A percentile compares a stretch with the other conserved stretches of the same genome.
These are phyloP conservation scores for Straminergon stramineum DNA, from an alignment of 225 moss, liverwort and hornwort species.

Conservation along the genomic window DNA sequence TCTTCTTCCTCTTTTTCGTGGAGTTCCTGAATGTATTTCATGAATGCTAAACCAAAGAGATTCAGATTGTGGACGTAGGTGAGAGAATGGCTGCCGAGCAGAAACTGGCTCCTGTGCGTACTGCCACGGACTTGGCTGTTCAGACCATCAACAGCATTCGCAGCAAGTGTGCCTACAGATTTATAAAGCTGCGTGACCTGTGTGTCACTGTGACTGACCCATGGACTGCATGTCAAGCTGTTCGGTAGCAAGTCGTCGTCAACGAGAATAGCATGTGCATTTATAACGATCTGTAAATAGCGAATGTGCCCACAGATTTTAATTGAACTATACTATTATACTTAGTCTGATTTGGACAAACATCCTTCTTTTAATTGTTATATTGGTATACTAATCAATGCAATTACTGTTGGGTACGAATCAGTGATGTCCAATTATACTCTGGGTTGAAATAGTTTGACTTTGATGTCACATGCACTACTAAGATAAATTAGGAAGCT, in stretches of 20 bases:
- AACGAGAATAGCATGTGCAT: neutral
- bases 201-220: slow-evolving; percentile 52
- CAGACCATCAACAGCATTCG: slow-evolving; percentile 57
- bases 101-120: slow-evolving; percentile 50
- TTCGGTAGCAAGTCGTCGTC: neutral
- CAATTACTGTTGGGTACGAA: neutral
- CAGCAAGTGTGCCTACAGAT: slow-evolving; percentile 73
- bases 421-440: neutral
- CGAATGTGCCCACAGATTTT: neutral
- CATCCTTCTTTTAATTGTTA: neutral
- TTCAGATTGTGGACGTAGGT: slow-evolving; percentile 47
- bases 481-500: no score
- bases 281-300: neutral
- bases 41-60: neutral
- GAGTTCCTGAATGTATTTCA: neutral
- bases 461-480: neutral
- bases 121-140: slow-evolving; percentile 61
- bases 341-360: neutral
- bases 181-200: slow-evolving; percentile 52
- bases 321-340: no score
- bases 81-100: slow-evolving; percentile 57
- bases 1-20: neutral
- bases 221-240: slow-evolving; percentile 11
- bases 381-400: neutral
- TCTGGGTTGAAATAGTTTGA: neutral